Evolutionary conservation across 306 rosid genomes (phyloP).

Genomic region (Mimosa pudica): DNA sequence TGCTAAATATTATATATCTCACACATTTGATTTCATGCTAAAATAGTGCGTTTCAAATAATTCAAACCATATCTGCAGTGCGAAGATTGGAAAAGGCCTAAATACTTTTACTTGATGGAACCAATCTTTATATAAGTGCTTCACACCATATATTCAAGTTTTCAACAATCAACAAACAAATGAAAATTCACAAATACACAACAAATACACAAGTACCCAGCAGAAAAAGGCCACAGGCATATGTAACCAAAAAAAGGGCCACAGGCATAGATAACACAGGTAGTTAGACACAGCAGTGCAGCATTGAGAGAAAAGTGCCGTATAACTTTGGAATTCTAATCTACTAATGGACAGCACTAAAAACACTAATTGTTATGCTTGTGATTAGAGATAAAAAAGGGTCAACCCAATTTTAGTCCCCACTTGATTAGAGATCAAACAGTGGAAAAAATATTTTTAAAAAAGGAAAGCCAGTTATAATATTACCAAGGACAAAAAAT

Average conservation of each 20-base stretch:
- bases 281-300: neutral
- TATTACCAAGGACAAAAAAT: constrained; percentile 11
- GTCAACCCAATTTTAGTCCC: too few species aligned
- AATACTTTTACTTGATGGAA: constrained; percentile 14
- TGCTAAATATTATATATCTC: neutral
- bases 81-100: neutral
- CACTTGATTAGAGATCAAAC: constrained; percentile 9
- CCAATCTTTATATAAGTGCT: constrained; percentile 4
- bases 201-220: neutral
- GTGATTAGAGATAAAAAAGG: constrained; percentile 8
- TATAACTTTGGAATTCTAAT: neutral
- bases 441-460: neutral
- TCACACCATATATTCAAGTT: constrained; percentile 19
- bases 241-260: neutral
- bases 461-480: constrained; percentile 8
- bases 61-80: constrained; percentile 8
- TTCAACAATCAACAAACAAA: neutral
- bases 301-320: neutral
- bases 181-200: neutral
- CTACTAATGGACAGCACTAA: neutral
- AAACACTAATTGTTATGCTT: constrained; percentile 13
- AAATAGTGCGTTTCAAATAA: constrained; percentile 10
- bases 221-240: neutral
- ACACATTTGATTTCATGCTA: neutral
- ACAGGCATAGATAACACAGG: neutral